A percentile compares a stretch with the other conserved stretches of the same genome.
phyloP scores from a whole-genome alignment of 257 asterid species.

The Solanum tarijense region DNA sequence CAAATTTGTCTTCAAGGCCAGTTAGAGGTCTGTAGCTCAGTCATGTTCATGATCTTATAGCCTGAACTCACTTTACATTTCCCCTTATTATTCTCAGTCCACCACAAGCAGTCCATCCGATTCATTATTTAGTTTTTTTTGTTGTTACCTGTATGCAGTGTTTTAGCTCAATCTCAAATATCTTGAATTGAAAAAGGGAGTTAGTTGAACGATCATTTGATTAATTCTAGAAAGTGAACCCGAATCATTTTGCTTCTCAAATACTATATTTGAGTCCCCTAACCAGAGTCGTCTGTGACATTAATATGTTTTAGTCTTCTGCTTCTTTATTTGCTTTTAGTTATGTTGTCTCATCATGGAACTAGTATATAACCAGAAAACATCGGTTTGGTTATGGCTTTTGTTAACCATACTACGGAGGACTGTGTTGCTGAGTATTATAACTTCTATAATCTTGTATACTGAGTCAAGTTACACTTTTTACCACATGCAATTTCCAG shows the following conservation, averaged over 20 bases:
- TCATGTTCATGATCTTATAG: background rate
- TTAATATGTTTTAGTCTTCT: background rate
- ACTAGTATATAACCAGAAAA: background rate
- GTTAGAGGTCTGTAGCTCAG: background rate
- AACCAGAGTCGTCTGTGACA: background rate
- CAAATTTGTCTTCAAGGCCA: background rate
- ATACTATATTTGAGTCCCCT: background rate
- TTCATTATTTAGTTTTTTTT: no score
- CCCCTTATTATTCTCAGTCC: no score
- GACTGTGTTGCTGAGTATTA: background rate
- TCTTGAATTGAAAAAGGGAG: background rate
- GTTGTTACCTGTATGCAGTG: background rate
- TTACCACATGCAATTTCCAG: constrained; percentile 29
- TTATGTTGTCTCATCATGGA: background rate
- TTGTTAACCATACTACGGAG: background rate
- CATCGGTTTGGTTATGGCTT: background rate
- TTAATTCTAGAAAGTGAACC: background rate
- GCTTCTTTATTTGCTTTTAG: background rate
- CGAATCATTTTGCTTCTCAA: background rate
- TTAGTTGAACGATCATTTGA: background rate
- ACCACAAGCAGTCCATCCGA: no score
- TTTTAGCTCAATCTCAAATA: background rate
- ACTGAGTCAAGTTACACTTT: background rate
- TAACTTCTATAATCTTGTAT: background rate
- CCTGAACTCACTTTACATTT: no score